phyloP scores from a whole-genome alignment of 768 basidiomycete genomes.

The Boletus coccyginus region DNA sequence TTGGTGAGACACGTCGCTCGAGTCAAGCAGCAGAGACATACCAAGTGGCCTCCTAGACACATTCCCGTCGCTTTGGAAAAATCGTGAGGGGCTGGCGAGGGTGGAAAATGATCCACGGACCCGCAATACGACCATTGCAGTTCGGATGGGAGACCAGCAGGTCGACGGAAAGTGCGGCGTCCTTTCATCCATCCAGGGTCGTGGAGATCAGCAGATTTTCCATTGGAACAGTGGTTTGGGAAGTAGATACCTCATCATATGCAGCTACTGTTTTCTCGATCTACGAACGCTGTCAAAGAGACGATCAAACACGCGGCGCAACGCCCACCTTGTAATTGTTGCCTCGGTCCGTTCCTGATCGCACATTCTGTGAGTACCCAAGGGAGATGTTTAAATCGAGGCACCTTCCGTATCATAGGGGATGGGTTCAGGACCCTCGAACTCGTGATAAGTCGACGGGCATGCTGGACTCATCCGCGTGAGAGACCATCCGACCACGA shows the following conservation, averaged over 20 bases:
- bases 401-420: constrained; percentile 84
- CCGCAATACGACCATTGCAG: constrained; percentile 90
- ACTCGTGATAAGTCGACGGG: constrained; percentile 89
- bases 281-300: constrained; percentile 39
- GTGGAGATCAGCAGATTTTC: background rate
- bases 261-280: constrained; percentile 84
- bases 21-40: constrained; percentile 32
- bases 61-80: constrained; percentile 70
- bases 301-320: background rate
- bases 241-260: constrained; percentile 72
- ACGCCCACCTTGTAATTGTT: constrained; percentile 79
- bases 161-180: constrained; percentile 75
- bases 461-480: constrained; percentile 48
- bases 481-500: background rate
- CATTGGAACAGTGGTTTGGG: background rate
- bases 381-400: background rate
- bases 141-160: constrained; percentile 67
- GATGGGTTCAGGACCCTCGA: constrained; percentile 83
- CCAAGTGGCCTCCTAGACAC: constrained; percentile 87
- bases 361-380: background rate
- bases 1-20: background rate
- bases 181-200: constrained; percentile 41
- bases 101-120: constrained; percentile 36
- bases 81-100: background rate
- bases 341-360: constrained; percentile 79